Conservation (phyloP, 192 early-diverging fungal species). For the Entomortierella parvispora region DNA sequence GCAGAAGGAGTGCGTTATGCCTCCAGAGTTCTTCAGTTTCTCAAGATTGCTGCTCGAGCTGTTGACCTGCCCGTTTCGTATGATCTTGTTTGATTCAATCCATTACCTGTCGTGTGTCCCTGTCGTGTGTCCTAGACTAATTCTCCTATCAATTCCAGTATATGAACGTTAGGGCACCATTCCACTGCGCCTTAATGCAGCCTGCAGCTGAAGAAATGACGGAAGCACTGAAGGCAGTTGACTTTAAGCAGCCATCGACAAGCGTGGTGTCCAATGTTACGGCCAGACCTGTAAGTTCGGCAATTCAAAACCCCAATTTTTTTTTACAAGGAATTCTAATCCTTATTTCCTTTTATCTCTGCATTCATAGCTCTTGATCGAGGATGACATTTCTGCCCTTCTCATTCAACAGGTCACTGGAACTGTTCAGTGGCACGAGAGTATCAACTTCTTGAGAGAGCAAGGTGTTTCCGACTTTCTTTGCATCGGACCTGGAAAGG, state of each 20-base stretch:
- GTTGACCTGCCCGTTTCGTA: slow-evolving; percentile 89
- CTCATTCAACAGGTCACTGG: slow-evolving; percentile 83
- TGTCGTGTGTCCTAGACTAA: no score
- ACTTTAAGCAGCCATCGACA: slow-evolving; percentile 77
- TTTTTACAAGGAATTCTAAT: background rate
- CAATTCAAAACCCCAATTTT: no score
- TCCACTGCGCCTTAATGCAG: slow-evolving; percentile 93
- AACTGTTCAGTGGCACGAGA: slow-evolving; percentile 91
- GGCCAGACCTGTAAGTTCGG: slow-evolving; percentile 80
- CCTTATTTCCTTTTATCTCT: background rate
- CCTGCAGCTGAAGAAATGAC: slow-evolving; percentile 84
- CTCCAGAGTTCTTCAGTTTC: slow-evolving; percentile 79
- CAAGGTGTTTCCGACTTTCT: slow-evolving; percentile 77
- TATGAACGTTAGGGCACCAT: slow-evolving; percentile 74
- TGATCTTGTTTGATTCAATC: no score
- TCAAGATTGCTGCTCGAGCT: slow-evolving; percentile 86
- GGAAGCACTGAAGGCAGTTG: slow-evolving; percentile 71
- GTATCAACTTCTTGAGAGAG: slow-evolving; percentile 80
- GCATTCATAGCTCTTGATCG: slow-evolving; percentile 44
- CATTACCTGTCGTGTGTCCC: no score
- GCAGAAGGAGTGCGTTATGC: slow-evolving; percentile 86
- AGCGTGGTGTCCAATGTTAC: slow-evolving; percentile 95
- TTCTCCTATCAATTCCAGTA: no score
- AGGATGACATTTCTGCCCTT: slow-evolving; percentile 69
- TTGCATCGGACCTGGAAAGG: slow-evolving; percentile 85